Conservation (phyloP, 306 rosid species). For the Crotalaria pallida region DNA sequence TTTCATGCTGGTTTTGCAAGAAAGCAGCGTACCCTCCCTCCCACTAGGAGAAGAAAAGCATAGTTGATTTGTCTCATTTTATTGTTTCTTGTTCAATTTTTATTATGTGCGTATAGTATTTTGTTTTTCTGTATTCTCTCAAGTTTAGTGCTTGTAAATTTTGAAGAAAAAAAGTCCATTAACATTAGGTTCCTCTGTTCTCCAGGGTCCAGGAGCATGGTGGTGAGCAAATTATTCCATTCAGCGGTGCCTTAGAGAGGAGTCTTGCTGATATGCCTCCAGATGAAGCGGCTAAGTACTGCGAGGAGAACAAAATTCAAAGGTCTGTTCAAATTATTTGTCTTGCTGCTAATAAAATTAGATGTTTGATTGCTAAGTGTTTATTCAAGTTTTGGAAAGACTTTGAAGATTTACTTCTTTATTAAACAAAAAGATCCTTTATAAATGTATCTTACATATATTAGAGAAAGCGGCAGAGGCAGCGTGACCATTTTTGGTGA, state of each 20-base stretch:
- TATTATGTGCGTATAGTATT: not conserved
- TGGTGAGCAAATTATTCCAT: slow-evolving; percentile 80
- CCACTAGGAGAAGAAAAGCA: not conserved
- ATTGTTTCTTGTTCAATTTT: not conserved
- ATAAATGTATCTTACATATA: not conserved
- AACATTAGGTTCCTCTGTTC: slow-evolving; percentile 11
- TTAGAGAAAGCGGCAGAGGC: no score
- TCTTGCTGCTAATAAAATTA: not conserved
- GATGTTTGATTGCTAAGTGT: not conserved
- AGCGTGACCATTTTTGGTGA: no score
- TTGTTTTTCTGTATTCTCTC: slow-evolving; percentile 5
- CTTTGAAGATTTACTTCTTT: not conserved
- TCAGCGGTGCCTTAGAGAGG: slow-evolving; percentile 84
- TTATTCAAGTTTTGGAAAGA: not conserved
- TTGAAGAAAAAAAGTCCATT: not conserved
- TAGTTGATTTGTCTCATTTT: not conserved
- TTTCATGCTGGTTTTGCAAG: slow-evolving; percentile 1
- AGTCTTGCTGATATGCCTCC: slow-evolving; percentile 77
- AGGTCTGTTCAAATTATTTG: slow-evolving; percentile 52
- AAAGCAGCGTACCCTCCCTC: not conserved
- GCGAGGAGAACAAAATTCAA: slow-evolving; percentile 83
- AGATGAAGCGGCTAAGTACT: slow-evolving; percentile 76
- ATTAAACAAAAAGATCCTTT: not conserved
- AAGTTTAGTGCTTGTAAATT: not conserved
- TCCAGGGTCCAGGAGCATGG: slow-evolving; percentile 99